phyloP scores from a whole-genome alignment of 2,329 filamentous ascomycete species.

The Exophiala spinifera region DNA sequence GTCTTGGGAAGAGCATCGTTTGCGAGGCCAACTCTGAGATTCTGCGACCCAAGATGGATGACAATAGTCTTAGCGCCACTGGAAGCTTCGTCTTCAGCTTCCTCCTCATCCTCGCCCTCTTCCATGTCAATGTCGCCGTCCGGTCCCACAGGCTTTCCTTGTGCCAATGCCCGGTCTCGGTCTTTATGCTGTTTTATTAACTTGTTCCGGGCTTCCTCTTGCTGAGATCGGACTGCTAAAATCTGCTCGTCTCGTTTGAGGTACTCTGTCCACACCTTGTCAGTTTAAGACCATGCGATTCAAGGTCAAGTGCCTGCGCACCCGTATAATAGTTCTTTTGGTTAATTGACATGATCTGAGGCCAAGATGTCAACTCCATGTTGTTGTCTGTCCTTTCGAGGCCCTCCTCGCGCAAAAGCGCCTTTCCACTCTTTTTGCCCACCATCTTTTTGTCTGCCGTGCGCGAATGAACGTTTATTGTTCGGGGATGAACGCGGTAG shows the following conservation, averaged over 20 bases:
- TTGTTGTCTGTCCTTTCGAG: slow-evolving; percentile 97
- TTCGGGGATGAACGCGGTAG: too few relatives aligned
- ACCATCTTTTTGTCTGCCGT: slow-evolving; percentile 49
- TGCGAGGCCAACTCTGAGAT: slow-evolving; percentile 89
- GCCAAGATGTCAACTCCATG: slow-evolving; percentile 93
- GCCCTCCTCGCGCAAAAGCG: slow-evolving; percentile 40
- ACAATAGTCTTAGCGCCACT: slow-evolving; percentile 89
- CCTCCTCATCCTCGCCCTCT: slow-evolving; percentile 46
- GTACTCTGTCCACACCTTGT: slow-evolving; percentile 72
- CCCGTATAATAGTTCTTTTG: slow-evolving; percentile 97
- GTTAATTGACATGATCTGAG: slow-evolving; percentile 88
- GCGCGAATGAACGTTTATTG: too few relatives aligned
- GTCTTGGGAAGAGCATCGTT: slow-evolving; percentile 93
- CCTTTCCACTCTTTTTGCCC: slow-evolving; percentile 64
- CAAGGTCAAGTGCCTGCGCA: slow-evolving; percentile 42
- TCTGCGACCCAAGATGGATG: slow-evolving; percentile 93
- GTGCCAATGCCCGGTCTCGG: slow-evolving; percentile 77
- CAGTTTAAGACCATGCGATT: slow-evolving; percentile 70
- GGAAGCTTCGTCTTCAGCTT: slow-evolving; percentile 57
- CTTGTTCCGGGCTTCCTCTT: slow-evolving; percentile 78
- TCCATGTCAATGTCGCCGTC: slow-evolving; percentile 58
- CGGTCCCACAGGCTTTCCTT: slow-evolving; percentile 53
- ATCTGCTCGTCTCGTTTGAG: slow-evolving; percentile 98
- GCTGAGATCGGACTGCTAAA: slow-evolving; percentile 80
- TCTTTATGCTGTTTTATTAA: slow-evolving; percentile 86